Percentiles rank a stretch among this genome's conserved stretches.
These are phyloP conservation scores for Dryas alaskensis DNA, from an alignment of 306 rosid species.

Conservation along the genomic window DNA sequence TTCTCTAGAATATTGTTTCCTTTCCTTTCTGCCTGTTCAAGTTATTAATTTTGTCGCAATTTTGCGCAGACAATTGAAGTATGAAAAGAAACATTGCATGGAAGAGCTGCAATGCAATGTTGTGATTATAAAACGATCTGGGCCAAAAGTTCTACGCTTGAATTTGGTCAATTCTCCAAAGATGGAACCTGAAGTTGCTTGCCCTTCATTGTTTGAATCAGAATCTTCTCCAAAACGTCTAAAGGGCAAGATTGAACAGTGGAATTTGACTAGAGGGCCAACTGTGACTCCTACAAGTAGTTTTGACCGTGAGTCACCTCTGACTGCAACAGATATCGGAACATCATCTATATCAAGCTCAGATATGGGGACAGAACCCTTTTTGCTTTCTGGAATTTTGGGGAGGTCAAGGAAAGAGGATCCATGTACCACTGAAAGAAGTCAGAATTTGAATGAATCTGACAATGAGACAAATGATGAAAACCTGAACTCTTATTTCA, in stretches of 20 bases:
- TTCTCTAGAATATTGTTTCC: not conserved
- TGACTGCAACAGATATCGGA: slow-evolving; percentile 81
- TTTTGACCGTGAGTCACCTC: slow-evolving; percentile 67
- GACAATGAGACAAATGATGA: slow-evolving; percentile 67
- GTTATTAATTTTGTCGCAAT: slow-evolving; percentile 21
- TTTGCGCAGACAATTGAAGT: slow-evolving; percentile 58
- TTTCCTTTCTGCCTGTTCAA: slow-evolving; percentile 8
- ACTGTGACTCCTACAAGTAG: slow-evolving; percentile 78
- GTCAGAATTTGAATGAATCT: slow-evolving; percentile 44
- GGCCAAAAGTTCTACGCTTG: slow-evolving; percentile 73
- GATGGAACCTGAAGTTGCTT: slow-evolving; percentile 34
- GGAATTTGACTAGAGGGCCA: slow-evolving; percentile 50
- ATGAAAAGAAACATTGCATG: slow-evolving; percentile 77
- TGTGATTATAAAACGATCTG: slow-evolving; percentile 62
- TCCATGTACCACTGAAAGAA: slow-evolving; percentile 40
- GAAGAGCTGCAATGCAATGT: slow-evolving; percentile 87
- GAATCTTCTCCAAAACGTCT: slow-evolving; percentile 37
- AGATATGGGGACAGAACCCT: slow-evolving; percentile 66
- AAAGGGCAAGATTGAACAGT: slow-evolving; percentile 39
- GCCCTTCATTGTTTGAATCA: slow-evolving; percentile 30
- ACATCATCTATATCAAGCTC: slow-evolving; percentile 90
- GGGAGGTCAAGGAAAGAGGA: slow-evolving; percentile 45
- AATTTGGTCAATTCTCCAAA: slow-evolving; percentile 54
- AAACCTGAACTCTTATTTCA: slow-evolving; percentile 49
- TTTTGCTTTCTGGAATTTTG: slow-evolving; percentile 44